Percentiles rank a stretch among this genome's conserved stretches.
phyloP scores from a whole-genome alignment of 2,329 filamentous ascomycete species.

The Anisogramma anomala region DNA sequence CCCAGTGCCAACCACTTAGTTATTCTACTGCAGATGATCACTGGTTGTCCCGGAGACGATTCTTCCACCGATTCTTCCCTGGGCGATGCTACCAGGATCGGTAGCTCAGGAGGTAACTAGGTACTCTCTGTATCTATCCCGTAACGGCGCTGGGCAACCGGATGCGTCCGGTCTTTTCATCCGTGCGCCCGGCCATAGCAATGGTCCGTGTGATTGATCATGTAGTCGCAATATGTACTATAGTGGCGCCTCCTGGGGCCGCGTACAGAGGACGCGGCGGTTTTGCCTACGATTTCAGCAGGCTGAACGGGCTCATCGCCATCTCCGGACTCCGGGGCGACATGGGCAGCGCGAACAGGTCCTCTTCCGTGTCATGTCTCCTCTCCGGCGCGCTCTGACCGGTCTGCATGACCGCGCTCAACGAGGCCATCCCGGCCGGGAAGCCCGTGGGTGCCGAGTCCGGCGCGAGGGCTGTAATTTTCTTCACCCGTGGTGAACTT shows the following conservation, averaged over 20 bases:
- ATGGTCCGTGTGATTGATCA: no score
- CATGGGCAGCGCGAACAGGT: conserved; percentile 76
- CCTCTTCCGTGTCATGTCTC: conserved; percentile 54
- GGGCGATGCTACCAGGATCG: no score
- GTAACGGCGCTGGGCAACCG: no score
- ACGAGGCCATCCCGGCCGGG: conserved; percentile 24
- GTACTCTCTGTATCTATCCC: no score
- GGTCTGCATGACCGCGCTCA: conserved; percentile 30
- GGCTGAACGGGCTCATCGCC: conserved; percentile 68
- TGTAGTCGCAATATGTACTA: background rate
- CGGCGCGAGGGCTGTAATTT: conserved; percentile 17
- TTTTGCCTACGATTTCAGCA: conserved; percentile 23
- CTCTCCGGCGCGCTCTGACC: conserved; percentile 21
- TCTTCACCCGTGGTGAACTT: conserved; percentile 4
- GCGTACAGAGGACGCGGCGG: background rate
- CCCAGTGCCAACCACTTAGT: no score
- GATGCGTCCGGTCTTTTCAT: no score
- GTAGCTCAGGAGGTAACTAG: no score
- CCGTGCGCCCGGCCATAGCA: no score
- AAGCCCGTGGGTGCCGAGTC: conserved; percentile 43
- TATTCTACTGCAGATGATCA: no score
- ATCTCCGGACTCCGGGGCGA: conserved; percentile 80
- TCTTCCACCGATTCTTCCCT: no score
- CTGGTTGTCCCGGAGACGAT: no score
- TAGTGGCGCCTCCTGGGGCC: background rate